Evolutionary conservation across 129 eudicot genomes (phyloP), one percentile per base, ranked within the genome.

Genomic region (Glebionis coronaria): DNA sequence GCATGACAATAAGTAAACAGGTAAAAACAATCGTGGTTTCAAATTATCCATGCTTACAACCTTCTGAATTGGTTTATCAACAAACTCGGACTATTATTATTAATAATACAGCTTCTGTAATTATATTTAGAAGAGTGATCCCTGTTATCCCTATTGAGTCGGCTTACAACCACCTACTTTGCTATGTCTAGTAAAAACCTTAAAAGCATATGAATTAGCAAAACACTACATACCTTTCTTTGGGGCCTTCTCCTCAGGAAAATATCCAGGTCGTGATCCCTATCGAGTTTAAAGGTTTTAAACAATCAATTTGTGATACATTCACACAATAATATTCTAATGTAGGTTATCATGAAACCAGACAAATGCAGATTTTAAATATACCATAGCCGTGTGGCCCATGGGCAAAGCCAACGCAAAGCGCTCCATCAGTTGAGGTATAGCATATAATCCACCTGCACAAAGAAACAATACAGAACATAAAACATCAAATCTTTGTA

Each of bases 261-360:
- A 88, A 69, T 72, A 91, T 29, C 90, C 96, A 19, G 91, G 95
- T 51, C 85, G 82, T 58, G 91, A 91, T 18, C 83, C 97, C 97
- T 91, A 68, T 14, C 13, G 12, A 67, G 64, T 63, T 63, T 73
- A 31, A 73, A 53, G 20, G 47, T 44, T 28, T 15, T 63, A 29
- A 40, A 38, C 21, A 3, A 44, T 63, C 13, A 63, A 42, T 23
- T 35, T 35, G 42, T 35, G 42, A 35, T 35, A 35, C 42, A 7
- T 35, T 35, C 10, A 61, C 13, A 11, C 4, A 25, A 52, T 46
- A n/a, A 8, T 52, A 27, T 50, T 40, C 31, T 23, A 63, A n/a
- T 23, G 27, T 27, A 44, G 15, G 40, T 12, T 14, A 15, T 12
- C 42, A 35, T 35, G 42, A 52, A 7, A 38, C 63, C 31, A 23